Conservation (phyloP, 2,329 filamentous ascomycete genomes). For the Chaetomium olivaceum region DNA sequence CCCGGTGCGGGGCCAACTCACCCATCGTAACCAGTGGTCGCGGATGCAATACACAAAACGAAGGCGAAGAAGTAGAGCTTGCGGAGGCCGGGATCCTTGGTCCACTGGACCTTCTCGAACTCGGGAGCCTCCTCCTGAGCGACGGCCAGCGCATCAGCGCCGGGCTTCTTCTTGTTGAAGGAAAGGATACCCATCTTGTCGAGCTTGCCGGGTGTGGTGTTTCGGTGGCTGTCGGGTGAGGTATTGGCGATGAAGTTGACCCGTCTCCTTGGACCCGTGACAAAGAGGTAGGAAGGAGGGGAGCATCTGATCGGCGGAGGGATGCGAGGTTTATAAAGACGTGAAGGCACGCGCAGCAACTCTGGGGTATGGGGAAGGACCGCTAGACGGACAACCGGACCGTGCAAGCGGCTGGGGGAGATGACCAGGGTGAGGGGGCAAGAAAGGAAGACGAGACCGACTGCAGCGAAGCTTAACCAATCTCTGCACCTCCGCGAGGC, state of each 20-base stretch:
- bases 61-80: slow-evolving; percentile 56
- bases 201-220: slow-evolving; percentile 18
- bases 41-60: slow-evolving; percentile 55
- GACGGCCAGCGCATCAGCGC: slow-evolving; percentile 28
- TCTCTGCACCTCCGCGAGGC: slow-evolving; percentile 22
- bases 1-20: slow-evolving; percentile 34
- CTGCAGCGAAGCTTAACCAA: slow-evolving; percentile 34
- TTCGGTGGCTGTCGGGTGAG: slow-evolving; percentile 21
- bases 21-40: slow-evolving; percentile 59
- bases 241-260: slow-evolving; percentile 24
- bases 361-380: slow-evolving; percentile 23
- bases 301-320: slow-evolving; percentile 22
- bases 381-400: slow-evolving; percentile 31
- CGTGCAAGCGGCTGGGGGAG: slow-evolving; percentile 25
- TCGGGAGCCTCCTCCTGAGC: slow-evolving; percentile 52
- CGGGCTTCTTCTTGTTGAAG: slow-evolving; percentile 36
- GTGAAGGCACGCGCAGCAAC: slow-evolving; percentile 5
- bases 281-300: slow-evolving; percentile 19
- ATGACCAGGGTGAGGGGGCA: slow-evolving; percentile 19
- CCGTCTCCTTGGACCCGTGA: slow-evolving; percentile 30
- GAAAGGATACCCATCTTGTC: slow-evolving; percentile 32
- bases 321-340: slow-evolving; percentile 29
- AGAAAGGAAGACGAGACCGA: slow-evolving; percentile 21
- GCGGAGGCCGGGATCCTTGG: slow-evolving; percentile 55
- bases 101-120: slow-evolving; percentile 55